Percentiles rank a stretch among this genome's conserved stretches.
phyloP scores from a whole-genome alignment of 2,329 filamentous ascomycete genomes.

The Penicillium rolfsii region DNA sequence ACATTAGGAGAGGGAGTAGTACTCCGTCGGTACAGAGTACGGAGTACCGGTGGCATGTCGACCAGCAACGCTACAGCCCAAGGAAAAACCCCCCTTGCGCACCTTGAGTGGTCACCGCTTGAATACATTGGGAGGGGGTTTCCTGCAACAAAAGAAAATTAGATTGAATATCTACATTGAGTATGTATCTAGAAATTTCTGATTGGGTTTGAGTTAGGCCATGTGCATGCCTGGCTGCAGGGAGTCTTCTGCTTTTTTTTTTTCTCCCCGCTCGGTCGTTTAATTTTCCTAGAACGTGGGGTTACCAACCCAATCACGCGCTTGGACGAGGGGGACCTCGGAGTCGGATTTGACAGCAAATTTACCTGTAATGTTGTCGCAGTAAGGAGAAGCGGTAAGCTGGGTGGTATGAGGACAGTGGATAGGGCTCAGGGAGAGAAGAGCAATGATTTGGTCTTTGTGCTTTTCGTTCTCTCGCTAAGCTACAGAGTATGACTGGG shows the following conservation, averaged over 20 bases:
- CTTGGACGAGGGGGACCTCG: neutral
- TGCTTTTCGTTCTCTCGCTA: neutral
- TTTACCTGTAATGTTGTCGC: neutral
- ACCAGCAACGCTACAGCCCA: neutral
- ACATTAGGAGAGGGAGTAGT: too few relatives aligned
- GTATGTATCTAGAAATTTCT: neutral
- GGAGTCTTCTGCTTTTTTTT: neutral
- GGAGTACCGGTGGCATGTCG: neutral
- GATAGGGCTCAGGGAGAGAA: neutral
- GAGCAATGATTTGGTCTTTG: neutral
- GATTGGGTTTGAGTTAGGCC: neutral
- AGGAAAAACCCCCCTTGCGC: neutral
- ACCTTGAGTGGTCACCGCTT: neutral
- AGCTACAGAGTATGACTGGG: neutral
- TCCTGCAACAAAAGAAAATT: neutral
- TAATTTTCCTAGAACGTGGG: slow-evolving; percentile 25
- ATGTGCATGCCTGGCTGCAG: neutral
- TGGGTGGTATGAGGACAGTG: neutral
- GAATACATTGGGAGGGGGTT: too few relatives aligned
- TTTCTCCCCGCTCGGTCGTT: slow-evolving; percentile 10
- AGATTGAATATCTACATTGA: neutral
- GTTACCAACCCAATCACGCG: slow-evolving; percentile 9
- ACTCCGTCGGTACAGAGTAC: neutral
- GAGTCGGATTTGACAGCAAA: neutral
- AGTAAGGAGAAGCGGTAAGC: neutral